Evolutionary conservation across 2,329 filamentous ascomycete species (phyloP), one percentile per base, ranked within the genome.

Genomic region (Gnomoniopsis sp.): DNA sequence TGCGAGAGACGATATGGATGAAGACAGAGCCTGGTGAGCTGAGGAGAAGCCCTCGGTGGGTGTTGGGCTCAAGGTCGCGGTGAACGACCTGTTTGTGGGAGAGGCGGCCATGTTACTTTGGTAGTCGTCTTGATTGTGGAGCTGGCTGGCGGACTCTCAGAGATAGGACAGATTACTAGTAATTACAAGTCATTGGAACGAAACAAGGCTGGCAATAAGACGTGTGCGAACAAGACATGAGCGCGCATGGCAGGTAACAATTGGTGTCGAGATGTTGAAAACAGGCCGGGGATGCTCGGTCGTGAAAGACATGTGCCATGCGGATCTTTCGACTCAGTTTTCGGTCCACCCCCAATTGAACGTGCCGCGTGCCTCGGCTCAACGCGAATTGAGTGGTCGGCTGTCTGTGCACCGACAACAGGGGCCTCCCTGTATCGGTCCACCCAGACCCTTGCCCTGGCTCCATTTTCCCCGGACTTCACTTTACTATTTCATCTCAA

Each of bases 1-100:
- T 30, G 85, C 83, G 51, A 91, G 78, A 58, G 87, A 89, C 55
- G 88, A 85, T 66, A 90, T 84, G 62, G 90, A 89, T 56, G 85
- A 85, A 46, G 88, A 85, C 58, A 85, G 75, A 34, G 68, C 74
- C 49, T 62, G 57, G 74, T 55, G 86, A 83, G 67, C 76, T 72
- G 69, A 80, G 80, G 66, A 78, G 66, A 62, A 72, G 70, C 66
- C 79, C 72, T 74, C 79, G 67, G 71, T 74, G 57, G 66, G 65
- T 63, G 79, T 77, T 63, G 80, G 76, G 66, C 77, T 80, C 67
- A 77, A 65, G 44, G 75, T 74, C 62, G 74, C 70, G 64, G 74
- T 73, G 67, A 75, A 75, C 55, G 75, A 74, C 66, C 73, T 73
- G 67, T 74, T 70, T 47, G 46, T 50, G 41, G 58, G 44, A 44